Percentiles rank a stretch among this genome's conserved stretches.
Evolutionary conservation across 805 yeast species (phyloP).

Genomic region (Nakazawaea peltata): DNA sequence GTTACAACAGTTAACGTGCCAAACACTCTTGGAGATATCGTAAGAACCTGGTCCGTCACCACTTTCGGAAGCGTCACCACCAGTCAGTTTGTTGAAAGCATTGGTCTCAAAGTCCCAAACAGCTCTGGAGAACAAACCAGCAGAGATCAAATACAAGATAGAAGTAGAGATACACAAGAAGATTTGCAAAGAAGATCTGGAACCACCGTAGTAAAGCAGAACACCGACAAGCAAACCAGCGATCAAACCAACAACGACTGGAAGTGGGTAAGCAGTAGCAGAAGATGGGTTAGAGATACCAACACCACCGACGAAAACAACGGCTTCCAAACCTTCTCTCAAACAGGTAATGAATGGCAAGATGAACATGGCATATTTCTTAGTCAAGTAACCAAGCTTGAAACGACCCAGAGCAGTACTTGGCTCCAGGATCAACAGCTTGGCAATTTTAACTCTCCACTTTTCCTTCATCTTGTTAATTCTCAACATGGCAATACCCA

Average conservation of each 20-base stretch:
- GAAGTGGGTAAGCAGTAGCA: constrained; percentile 76
- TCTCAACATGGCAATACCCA: constrained; percentile 97
- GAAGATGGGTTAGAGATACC: constrained; percentile 57
- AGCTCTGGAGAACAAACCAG: constrained; percentile 91
- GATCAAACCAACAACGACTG: constrained; percentile 81
- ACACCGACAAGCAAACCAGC: constrained; percentile 73
- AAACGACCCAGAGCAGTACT: constrained; percentile 40
- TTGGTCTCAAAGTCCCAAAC: constrained; percentile 82
- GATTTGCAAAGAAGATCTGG: constrained; percentile 73
- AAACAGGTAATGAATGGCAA: constrained; percentile 86
- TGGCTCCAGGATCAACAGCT: constrained; percentile 60
- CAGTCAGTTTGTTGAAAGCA: constrained; percentile 55
- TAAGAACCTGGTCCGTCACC: constrained; percentile 97
- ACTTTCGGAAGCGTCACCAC: constrained; percentile 91
- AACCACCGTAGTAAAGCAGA: constrained; percentile 74
- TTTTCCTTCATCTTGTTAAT: constrained; percentile 93
- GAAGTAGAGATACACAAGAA: constrained; percentile 85
- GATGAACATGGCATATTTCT: constrained; percentile 81
- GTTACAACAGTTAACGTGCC: constrained; percentile 98
- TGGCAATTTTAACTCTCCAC: constrained; percentile 94
- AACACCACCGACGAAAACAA: constrained; percentile 94
- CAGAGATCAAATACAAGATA: constrained; percentile 80
- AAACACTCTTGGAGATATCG: constrained; percentile 68
- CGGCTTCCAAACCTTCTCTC: constrained; percentile 97
- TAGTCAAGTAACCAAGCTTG: constrained; percentile 44